Evolutionary conservation across 1,284 basidiomycete species (phyloP), one percentile per base, ranked within the genome.

Genomic region (Anthracocystis setariae): DNA sequence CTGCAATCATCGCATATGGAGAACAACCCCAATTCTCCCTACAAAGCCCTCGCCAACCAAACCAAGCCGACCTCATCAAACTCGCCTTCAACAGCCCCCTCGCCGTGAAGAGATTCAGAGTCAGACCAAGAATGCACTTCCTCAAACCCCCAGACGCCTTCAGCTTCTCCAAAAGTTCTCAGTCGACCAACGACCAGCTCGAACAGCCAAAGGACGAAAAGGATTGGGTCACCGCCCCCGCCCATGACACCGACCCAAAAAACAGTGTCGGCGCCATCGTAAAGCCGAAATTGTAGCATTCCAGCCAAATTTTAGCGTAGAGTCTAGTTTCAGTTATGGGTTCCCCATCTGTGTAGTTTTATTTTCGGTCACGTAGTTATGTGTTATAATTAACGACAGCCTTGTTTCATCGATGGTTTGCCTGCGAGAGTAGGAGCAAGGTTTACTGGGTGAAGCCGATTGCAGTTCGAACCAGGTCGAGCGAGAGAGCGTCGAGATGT

Each of bases 101-200:
- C 23, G 76, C 76, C 5, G 45, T 76, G 5, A 68, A 65, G 25
- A 73, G 62, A 54, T 68, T 72, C 35, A 58, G 77, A 17, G 78
- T 80, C 8, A 73, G 73, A 33, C 78, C 78, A 13, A 64, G 78
- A n/a, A 77, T 80, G 74, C 66, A 65, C 20, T 73, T 73, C 48
- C 40, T 73, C 13, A 52, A 58, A 29, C n/a, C 55, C 1, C 64
- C 59, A 4, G 70, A 73, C 42, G 42, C 46, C 0, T 59, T 66
- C 25, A 48, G 47, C 21, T 58, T 62, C 23, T 48, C 44, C 12
- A 65, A 60, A 20, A 58, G 52, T 17, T 48, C 40, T 8, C 52
- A 63, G 42, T 46, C 38, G 2, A 65, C 55, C 2, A 37, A 56
- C 40, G 64, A 73, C 35, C 56, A 68, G 8, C 52, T 68, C 32